Evolutionary conservation across 2,329 filamentous ascomycete species (phyloP), one percentile per base, ranked within the genome.

Genomic region (Trichophyton benhamiae): DNA sequence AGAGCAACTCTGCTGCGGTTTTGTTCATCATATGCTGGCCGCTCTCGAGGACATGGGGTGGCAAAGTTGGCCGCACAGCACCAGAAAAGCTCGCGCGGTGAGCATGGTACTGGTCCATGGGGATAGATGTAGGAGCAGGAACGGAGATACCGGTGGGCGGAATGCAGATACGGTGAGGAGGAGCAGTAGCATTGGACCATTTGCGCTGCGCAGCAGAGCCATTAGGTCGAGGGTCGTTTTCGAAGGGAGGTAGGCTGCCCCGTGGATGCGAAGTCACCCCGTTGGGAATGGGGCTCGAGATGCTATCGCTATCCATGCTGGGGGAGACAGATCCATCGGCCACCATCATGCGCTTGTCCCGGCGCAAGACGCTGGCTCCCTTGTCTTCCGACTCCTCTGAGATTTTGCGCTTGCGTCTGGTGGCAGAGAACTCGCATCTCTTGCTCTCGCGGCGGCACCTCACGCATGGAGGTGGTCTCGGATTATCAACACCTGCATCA

Each of bases 401-500:
- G 57, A 82, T 82, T 80, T 94, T 95, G 72, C 91, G 85, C 84
- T 97, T 97, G 71, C 94, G 86, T 58, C 94, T 83, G 36, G 91
- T 97, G 20, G 91, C 89, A 65, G 91, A 95, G 79, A 99, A 99
- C 81, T 87, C 95, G 79, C 94, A 99, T 69, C 96, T 87, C 74
- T 97, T 97, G 77, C 87, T 90, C 79, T 99, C 94, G 67, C 94
- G 86, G 60, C 91, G 87, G 73, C 94, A 99, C 71, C 94, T 86
- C 63, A 92, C 88, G 74, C 94, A 99, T 1, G 94, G 94, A 61
- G 92, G 92, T 68, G 95, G 90, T 74, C 91, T 86, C 25, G 94
- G 94, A 69, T 94, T 92, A 76, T 97, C 94, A 71, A 97, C 92
- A 69, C 76, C 76, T 78, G 11, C 17, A 38, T 33, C 22, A 41